phyloP scores from a whole-genome alignment of 1,284 basidiomycete genomes.

The Sanghuangporus weigelae region DNA sequence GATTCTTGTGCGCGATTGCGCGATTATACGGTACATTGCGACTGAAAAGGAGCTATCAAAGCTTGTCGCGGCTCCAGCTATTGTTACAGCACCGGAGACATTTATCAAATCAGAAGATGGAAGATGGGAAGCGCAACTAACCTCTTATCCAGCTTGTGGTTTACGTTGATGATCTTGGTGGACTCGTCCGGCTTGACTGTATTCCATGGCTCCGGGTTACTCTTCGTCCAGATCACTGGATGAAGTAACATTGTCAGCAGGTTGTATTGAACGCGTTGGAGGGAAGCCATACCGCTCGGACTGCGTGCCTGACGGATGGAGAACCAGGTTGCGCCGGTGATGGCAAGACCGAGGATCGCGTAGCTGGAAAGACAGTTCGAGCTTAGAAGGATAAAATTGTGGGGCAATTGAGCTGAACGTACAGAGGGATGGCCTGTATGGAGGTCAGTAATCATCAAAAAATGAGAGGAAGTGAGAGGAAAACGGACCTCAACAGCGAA shows the following conservation, averaged over 20 bases:
- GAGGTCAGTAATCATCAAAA: not conserved
- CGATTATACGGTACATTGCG: constrained; percentile 13
- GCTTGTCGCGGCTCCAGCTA: constrained; percentile 69
- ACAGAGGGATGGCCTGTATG: constrained; percentile 73
- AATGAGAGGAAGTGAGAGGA: not conserved
- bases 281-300: constrained; percentile 50
- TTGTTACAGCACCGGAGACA: constrained; percentile 3
- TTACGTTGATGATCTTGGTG: constrained; percentile 63
- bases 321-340: constrained; percentile 70
- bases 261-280: not conserved
- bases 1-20: constrained; percentile 13
- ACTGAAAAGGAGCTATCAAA: constrained; percentile 24
- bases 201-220: constrained; percentile 79
- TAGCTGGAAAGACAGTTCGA: constrained; percentile 42
- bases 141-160: constrained; percentile 71
- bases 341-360: constrained; percentile 60
- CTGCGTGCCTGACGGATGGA: constrained; percentile 64
- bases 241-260: not conserved
- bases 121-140: constrained; percentile 27
- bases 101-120: constrained; percentile 10
- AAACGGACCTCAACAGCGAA: constrained; percentile 70
- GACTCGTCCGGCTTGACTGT: constrained; percentile 65
- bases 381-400: constrained; percentile 12
- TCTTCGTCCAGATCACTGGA: constrained; percentile 74
- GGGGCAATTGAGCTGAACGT: constrained; percentile 28